These are phyloP conservation scores for Castanea mollissima DNA, from an alignment of 306 rosid genomes.

Conservation along the genomic window DNA sequence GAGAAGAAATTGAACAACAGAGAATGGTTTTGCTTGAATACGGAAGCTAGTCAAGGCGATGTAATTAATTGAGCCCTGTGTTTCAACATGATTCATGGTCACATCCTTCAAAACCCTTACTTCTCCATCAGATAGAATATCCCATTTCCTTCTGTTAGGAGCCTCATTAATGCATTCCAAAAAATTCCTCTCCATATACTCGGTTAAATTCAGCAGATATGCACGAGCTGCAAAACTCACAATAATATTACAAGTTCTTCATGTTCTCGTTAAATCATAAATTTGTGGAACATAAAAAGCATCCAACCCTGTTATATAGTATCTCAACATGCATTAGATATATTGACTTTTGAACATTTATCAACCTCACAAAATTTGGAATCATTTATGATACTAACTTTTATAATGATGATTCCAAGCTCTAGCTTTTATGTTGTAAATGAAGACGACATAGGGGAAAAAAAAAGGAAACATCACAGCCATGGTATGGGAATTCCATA, in stretches of 20 bases:
- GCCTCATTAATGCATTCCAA: conserved; percentile 3
- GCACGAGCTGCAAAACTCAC: not conserved
- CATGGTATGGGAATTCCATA: not conserved
- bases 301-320: not conserved
- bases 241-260: not conserved
- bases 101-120: conserved; percentile 18
- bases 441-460: not conserved
- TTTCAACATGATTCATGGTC: not conserved
- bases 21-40: conserved; percentile 9
- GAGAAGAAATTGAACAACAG: not conserved
- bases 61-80: not conserved
- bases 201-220: not conserved
- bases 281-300: not conserved
- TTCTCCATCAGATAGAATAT: conserved; percentile 12
- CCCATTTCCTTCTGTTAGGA: conserved; percentile 17
- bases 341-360: not conserved
- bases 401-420: not conserved
- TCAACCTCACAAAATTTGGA: not conserved
- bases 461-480: not conserved
- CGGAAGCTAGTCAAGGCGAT: conserved; percentile 14
- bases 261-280: not conserved
- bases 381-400: not conserved
- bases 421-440: not conserved
- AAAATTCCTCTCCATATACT: conserved; percentile 6
- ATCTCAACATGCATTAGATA: not conserved